Conservation (phyloP, 2,329 filamentous ascomycete species). For the Cercospora berteroae region DNA sequence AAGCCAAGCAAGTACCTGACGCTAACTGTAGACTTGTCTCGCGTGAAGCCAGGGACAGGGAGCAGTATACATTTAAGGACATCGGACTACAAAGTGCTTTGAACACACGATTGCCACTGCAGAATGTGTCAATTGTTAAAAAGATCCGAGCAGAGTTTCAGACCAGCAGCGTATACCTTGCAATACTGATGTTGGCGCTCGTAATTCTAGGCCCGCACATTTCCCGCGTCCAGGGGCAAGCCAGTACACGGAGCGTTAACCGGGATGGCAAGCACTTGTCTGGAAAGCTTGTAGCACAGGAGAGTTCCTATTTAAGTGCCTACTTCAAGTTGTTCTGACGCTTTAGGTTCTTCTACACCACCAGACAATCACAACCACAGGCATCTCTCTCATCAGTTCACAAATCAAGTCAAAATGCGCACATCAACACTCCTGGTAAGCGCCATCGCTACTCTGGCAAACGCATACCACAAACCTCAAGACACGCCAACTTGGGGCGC, state of each 20-base stretch:
- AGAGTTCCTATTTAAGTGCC: background rate
- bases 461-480: conserved; percentile 15
- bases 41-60: background rate
- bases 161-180: conserved; percentile 4
- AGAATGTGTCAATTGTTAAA: background rate
- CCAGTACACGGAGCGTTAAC: background rate
- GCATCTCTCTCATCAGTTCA: background rate
- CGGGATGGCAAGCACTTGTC: background rate
- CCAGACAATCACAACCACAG: background rate
- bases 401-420: conserved; percentile 3
- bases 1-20: background rate
- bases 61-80: background rate
- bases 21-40: background rate
- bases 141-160: background rate
- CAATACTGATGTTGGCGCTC: conserved; percentile 1
- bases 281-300: background rate
- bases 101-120: background rate
- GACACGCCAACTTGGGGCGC: conserved; percentile 14
- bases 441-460: conserved; percentile 1
- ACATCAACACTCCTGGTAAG: conserved; percentile 2
- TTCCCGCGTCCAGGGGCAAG: background rate
- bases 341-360: background rate
- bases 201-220: background rate
- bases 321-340: background rate
- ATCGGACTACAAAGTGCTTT: background rate